phyloP scores from a whole-genome alignment of 164 flowering plant genomes.

The Pachysandra terminalis region DNA sequence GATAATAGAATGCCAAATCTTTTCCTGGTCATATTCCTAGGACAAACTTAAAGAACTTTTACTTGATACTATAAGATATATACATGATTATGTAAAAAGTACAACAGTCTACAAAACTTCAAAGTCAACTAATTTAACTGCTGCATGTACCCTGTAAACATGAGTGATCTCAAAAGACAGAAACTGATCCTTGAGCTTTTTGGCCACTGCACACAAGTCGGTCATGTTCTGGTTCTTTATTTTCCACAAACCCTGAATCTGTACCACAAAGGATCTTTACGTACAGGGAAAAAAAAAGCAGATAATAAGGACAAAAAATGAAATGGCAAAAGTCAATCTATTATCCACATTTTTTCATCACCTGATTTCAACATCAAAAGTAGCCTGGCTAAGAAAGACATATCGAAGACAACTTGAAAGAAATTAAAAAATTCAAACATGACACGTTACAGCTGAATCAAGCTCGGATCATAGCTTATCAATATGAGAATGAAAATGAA shows the following conservation, averaged over 20 bases:
- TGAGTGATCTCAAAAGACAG: slow-evolving; percentile 61
- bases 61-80: not conserved
- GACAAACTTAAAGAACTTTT: not conserved
- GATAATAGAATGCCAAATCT: not conserved
- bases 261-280: slow-evolving; percentile 18
- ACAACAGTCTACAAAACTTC: not conserved
- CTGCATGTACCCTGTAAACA: slow-evolving; percentile 58
- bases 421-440: too few species aligned
- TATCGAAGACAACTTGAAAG: too few species aligned
- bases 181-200: slow-evolving; percentile 51
- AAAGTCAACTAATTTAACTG: not conserved
- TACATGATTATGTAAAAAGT: not conserved
- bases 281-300: not conserved
- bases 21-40: not conserved
- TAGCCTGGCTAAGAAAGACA: not conserved
- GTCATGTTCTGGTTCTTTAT: slow-evolving; percentile 47
- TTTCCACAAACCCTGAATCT: slow-evolving; percentile 80
- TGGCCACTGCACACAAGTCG: slow-evolving; percentile 47
- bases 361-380: not conserved
- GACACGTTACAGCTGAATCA: not conserved
- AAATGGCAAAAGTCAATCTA: not conserved
- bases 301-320: not conserved
- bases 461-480: not conserved
- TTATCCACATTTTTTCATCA: too few species aligned
- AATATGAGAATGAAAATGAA: not conserved